Evolutionary conservation across 2,329 filamentous ascomycete genomes (phyloP).

Genomic region (Ilyonectria robusta): DNA sequence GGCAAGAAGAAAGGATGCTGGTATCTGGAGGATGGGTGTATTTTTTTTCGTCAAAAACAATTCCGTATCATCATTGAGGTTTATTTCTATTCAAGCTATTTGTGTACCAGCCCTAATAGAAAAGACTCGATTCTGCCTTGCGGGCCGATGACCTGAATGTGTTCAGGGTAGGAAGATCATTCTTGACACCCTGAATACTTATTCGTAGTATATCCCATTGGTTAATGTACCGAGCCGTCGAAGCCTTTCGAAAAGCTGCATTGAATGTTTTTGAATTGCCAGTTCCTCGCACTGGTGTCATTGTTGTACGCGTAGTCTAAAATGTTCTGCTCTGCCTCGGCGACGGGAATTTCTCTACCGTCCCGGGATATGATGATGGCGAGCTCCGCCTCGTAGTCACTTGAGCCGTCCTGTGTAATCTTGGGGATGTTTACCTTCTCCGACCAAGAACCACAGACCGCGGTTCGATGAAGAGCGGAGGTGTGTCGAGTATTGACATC

Average conservation of each 20-base stretch:
- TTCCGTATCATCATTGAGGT: no score
- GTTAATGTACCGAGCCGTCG: slow-evolving; percentile 62
- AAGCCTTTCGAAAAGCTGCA: slow-evolving; percentile 27
- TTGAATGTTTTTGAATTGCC: no score
- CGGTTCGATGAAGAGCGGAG: slow-evolving; percentile 54
- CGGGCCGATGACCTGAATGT: no score
- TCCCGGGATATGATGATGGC: slow-evolving; percentile 55
- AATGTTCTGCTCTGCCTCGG: slow-evolving; percentile 55
- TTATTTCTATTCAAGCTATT: no score
- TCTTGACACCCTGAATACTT: not conserved
- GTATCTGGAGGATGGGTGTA: no score
- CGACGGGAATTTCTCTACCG: slow-evolving; percentile 56
- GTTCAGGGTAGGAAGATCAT: no score
- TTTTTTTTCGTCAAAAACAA: no score
- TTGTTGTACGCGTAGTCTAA: slow-evolving; percentile 57
- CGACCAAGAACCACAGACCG: slow-evolving; percentile 50
- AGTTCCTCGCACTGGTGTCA: slow-evolving; percentile 51
- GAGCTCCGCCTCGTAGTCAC: slow-evolving; percentile 59
- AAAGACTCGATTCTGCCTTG: no score
- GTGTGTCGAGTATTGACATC: slow-evolving; percentile 50
- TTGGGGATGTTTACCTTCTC: slow-evolving; percentile 46
- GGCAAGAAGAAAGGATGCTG: no score
- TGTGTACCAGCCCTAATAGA: no score
- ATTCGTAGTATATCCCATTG: slow-evolving; percentile 56
- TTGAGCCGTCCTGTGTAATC: slow-evolving; percentile 48